Percentiles rank a stretch among this genome's conserved stretches.
Evolutionary conservation across 495 filamentous ascomycete species (phyloP).

Genomic region (Rhizodiscina lignyota): DNA sequence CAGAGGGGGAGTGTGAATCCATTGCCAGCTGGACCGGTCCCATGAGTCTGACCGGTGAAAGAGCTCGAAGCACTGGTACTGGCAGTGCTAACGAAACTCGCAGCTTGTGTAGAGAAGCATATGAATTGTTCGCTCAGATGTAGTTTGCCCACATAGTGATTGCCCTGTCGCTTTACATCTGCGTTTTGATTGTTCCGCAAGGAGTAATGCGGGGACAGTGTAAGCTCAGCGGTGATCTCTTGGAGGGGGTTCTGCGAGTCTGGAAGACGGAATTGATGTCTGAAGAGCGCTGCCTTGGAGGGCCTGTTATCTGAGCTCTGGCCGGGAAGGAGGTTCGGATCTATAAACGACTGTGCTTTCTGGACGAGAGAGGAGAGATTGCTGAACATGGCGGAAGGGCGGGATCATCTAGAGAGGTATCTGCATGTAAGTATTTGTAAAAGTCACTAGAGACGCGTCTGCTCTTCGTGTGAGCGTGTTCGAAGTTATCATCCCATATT

Average conservation of each 20-base stretch:
- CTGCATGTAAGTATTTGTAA: too few relatives aligned
- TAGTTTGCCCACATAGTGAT: slow-evolving; percentile 80
- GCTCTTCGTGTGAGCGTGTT: too few relatives aligned
- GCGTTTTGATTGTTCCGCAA: slow-evolving; percentile 14
- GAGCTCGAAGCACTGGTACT: slow-evolving; percentile 55
- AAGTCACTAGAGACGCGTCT: too few relatives aligned
- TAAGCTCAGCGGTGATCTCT: slow-evolving; percentile 90
- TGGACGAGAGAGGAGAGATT: slow-evolving; percentile 74
- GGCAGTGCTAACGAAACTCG: slow-evolving; percentile 67
- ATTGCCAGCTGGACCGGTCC: slow-evolving; percentile 84
- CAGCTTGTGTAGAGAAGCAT: slow-evolving; percentile 87
- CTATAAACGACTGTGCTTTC: slow-evolving; percentile 89
- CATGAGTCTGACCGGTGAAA: slow-evolving; percentile 79
- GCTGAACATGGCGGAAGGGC: slow-evolving; percentile 40
- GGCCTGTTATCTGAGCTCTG: slow-evolving; percentile 43
- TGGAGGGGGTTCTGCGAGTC: slow-evolving; percentile 80
- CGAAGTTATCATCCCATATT: too few relatives aligned
- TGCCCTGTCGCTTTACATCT: slow-evolving; percentile 43
- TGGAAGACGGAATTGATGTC: slow-evolving; percentile 89
- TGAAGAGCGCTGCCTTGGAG: slow-evolving; percentile 84
- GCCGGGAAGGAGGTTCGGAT: slow-evolving; percentile 46
- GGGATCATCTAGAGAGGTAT: not conserved
- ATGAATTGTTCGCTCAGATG: slow-evolving; percentile 88
- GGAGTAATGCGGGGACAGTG: slow-evolving; percentile 45
- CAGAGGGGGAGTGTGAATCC: slow-evolving; percentile 93